Base-by-base conservation (phyloP, 2,329 filamentous ascomycete genomes). In the Neopestalotiopsis sp. region DNA sequence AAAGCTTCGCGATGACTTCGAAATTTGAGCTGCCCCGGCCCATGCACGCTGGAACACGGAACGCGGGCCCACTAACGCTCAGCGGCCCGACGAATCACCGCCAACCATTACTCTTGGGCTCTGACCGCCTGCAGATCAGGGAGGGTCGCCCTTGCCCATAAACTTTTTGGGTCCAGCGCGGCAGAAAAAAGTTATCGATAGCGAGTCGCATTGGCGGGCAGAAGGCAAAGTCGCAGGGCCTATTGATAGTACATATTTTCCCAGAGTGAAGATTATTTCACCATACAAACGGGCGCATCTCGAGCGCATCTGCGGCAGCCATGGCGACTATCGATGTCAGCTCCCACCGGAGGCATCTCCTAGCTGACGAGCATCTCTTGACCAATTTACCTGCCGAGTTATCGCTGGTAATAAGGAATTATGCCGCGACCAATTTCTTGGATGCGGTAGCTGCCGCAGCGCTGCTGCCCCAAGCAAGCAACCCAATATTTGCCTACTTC, bases 401-500 rank as follows among this genome's bases (percentile, higher is more conserved):
- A 78, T 83, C 91, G 72, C 85, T 89, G 75, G 84, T 91, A 73
- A 88, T 96, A 79, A 87, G 86, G 78, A 83, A 89, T 76, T 86
- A 89, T 76, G 86, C 86, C 69, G 87, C 90, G 76, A 85, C 87
- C 73, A 86, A 88, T 76, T 91, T 94, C 79, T 87, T 97, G 56
- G 89, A 94, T 78, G 88, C 89, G 74, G 84, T 97, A 76, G 88
- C 93, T 74, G 83, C 87, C 74, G 88, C 90, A 70, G 90, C 93
- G 69, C 87, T 97, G 76, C 86, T 89, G 75, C 86, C 92, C 74
- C 83, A 85, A 81, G 87, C 90, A 79, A 95, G 94, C 75, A 89
- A 94, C 76, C 84, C 85, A 68, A 84, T 97, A 77, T 94, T 96
- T 76, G 84, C 88, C 72, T 87, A 92, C 76, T 94, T 95, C 79